A percentile compares a stretch with the other conserved stretches of the same genome.
These are phyloP conservation scores for Naganishia vaughanmartiniae DNA, from an alignment of 768 basidiomycete genomes.

Conservation along the genomic window DNA sequence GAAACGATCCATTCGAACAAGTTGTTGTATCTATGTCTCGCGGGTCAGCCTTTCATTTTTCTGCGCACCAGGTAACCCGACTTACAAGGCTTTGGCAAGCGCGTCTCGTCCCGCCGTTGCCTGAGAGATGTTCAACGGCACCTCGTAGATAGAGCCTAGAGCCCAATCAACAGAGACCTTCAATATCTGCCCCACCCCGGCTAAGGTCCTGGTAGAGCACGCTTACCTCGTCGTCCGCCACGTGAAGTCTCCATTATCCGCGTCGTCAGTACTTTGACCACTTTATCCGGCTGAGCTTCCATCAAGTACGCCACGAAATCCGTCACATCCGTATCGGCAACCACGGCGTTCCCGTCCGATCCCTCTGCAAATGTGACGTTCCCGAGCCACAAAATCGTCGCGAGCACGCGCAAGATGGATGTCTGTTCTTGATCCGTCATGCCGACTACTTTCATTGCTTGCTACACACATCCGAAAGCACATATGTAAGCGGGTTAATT, in stretches of 20 bases:
- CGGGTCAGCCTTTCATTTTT: conserved; percentile 19
- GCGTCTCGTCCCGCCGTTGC: conserved; percentile 86
- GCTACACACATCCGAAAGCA: conserved; percentile 55
- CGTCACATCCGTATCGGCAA: conserved; percentile 80
- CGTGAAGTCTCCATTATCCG: conserved; percentile 87
- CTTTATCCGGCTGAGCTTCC: conserved; percentile 72
- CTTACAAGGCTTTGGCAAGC: conserved; percentile 75
- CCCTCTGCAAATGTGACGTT: conserved; percentile 86
- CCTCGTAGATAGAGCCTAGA: conserved; percentile 81
- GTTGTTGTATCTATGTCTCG: conserved; percentile 70
- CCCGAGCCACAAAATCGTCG: conserved; percentile 89
- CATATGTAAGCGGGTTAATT: background rate
- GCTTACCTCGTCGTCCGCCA: conserved; percentile 75
- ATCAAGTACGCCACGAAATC: conserved; percentile 94
- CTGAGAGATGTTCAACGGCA: conserved; percentile 85
- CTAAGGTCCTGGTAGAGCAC: background rate
- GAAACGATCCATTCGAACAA: conserved; percentile 99
- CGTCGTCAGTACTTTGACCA: conserved; percentile 82
- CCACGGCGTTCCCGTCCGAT: conserved; percentile 80
- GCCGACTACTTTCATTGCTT: conserved; percentile 91
- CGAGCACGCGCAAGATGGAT: conserved; percentile 90
- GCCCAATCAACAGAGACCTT: background rate
- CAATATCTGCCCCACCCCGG: background rate
- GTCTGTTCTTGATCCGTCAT: conserved; percentile 78
- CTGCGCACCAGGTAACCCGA: background rate